Conservation (phyloP, 2,329 filamentous ascomycete species). For the Pseudogymnoascus sp. region DNA sequence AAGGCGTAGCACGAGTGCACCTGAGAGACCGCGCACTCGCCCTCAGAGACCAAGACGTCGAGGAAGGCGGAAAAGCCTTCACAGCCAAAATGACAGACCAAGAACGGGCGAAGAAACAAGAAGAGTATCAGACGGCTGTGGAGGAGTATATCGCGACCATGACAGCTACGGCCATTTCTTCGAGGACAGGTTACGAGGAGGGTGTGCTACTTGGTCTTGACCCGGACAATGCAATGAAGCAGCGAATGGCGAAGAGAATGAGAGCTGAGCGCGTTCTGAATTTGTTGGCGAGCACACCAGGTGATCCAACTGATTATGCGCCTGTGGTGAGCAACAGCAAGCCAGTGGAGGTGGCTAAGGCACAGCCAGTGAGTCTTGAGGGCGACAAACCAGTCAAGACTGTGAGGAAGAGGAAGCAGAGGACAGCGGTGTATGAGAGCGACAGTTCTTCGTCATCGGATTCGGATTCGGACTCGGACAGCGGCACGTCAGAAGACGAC, state of each 20-base stretch:
- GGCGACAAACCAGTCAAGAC: constrained; percentile 39
- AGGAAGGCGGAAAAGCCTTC: constrained; percentile 39
- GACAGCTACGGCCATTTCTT: constrained; percentile 17
- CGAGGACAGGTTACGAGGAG: constrained; percentile 24
- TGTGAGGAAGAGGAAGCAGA: constrained; percentile 37
- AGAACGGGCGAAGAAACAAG: constrained; percentile 40
- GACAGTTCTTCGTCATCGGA: constrained; percentile 19
- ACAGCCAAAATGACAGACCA: constrained; percentile 39
- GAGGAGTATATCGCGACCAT: constrained; percentile 25
- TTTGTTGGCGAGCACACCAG: constrained; percentile 40
- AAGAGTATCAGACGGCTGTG: constrained; percentile 47
- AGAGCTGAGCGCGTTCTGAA: constrained; percentile 51
- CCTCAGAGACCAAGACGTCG: constrained; percentile 49
- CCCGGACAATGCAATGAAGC: constrained; percentile 44
- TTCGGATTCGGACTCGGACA: constrained; percentile 11
- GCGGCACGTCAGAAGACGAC: constrained; percentile 8
- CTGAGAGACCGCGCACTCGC: constrained; percentile 59
- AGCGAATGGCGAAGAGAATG: constrained; percentile 53
- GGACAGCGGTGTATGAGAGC: constrained; percentile 22
- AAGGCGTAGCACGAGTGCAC: constrained; percentile 64
- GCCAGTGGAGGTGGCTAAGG: constrained; percentile 15
- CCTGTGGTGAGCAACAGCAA: constrained; percentile 4
- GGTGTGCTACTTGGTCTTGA: constrained; percentile 25
- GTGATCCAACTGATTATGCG: not conserved
- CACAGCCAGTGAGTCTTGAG: constrained; percentile 38